These are phyloP conservation scores for Ceratocystiopsis sp. DNA, from an alignment of 2,329 filamentous ascomycete genomes.

Conservation along the genomic window DNA sequence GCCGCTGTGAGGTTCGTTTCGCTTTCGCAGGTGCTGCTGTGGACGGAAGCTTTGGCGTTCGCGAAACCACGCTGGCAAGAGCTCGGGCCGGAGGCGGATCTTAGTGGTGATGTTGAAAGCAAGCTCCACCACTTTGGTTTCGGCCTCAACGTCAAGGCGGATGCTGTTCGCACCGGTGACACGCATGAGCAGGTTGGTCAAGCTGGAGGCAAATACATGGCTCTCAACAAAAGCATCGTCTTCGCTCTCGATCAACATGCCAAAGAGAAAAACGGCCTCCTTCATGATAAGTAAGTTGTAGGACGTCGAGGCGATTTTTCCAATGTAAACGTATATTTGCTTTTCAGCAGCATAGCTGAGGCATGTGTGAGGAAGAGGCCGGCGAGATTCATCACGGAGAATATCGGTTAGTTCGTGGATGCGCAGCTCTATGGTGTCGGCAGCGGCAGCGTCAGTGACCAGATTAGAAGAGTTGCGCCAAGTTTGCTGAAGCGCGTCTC, in stretches of 20 bases:
- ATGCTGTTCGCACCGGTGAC: constrained; percentile 60
- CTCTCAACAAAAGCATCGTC: constrained; percentile 90
- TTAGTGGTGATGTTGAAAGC: constrained; percentile 95
- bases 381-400: constrained; percentile 75
- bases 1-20: no score
- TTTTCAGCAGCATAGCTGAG: constrained; percentile 72
- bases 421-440: constrained; percentile 43
- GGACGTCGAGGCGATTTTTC: constrained; percentile 72
- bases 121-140: constrained; percentile 78
- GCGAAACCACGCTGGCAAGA: constrained; percentile 74
- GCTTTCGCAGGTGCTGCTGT: no score
- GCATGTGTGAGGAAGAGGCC: constrained; percentile 80
- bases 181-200: constrained; percentile 72
- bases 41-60: no score
- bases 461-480: constrained; percentile 47
- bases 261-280: constrained; percentile 73
- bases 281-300: constrained; percentile 75
- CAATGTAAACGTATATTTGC: constrained; percentile 77
- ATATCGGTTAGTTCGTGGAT: constrained; percentile 51
- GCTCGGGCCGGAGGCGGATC: constrained; percentile 74
- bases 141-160: constrained; percentile 61
- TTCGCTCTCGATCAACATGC: constrained; percentile 85
- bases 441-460: constrained; percentile 40
- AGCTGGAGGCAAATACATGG: constrained; percentile 63
- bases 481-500: constrained; percentile 24